Percentiles rank a stretch among this genome's conserved stretches.
phyloP scores from a whole-genome alignment of 495 filamentous ascomycete species.

The Aspergillus leporis region DNA sequence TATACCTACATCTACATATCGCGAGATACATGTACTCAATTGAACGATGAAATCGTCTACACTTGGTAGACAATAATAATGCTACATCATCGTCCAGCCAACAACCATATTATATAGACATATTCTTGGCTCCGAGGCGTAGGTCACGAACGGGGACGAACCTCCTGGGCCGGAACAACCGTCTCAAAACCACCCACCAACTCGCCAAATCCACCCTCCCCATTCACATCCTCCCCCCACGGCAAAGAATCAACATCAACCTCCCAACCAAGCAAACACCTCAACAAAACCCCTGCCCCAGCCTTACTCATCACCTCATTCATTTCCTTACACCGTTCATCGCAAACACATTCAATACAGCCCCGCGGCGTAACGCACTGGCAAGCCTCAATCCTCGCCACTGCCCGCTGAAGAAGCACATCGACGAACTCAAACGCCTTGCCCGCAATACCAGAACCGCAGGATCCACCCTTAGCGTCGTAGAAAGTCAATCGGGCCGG shows the following conservation, averaged over 20 bases:
- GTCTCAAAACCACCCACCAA: conserved; percentile 79
- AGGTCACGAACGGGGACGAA: not conserved
- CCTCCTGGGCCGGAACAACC: conserved; percentile 60
- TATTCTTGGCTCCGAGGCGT: not conserved
- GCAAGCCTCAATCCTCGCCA: conserved; percentile 76
- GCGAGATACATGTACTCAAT: not conserved
- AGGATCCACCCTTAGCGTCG: conserved; percentile 85
- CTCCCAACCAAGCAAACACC: conserved; percentile 68
- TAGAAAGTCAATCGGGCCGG: conserved; percentile 92
- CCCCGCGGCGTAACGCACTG: conserved; percentile 61
- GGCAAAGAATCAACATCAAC: conserved; percentile 75
- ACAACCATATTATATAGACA: not conserved
- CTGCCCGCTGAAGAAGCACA: conserved; percentile 70
- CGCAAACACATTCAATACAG: conserved; percentile 86
- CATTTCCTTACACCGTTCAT: conserved; percentile 81
- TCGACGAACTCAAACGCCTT: conserved; percentile 95
- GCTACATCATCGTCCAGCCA: not conserved
- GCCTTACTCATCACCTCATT: conserved; percentile 95
- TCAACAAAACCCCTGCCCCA: conserved; percentile 77
- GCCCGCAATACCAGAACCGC: conserved; percentile 79
- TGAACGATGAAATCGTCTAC: not conserved
- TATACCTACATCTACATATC: not conserved
- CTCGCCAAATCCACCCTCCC: conserved; percentile 44
- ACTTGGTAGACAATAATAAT: not conserved
- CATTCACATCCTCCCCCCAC: conserved; percentile 66